phyloP scores from a whole-genome alignment of 257 asterid genomes.

The Solanum corneliomulleri region DNA sequence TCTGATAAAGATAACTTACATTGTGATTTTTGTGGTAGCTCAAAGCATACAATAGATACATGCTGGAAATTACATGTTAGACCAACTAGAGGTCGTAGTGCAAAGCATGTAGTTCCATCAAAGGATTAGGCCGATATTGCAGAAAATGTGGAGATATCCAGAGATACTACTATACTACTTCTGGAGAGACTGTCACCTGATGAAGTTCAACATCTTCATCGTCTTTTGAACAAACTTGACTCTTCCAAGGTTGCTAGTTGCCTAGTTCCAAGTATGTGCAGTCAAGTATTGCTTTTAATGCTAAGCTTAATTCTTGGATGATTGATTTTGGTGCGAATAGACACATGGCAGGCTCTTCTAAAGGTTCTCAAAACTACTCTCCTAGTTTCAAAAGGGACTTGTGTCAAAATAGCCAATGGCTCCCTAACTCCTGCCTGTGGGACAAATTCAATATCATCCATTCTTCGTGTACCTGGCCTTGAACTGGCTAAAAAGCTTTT shows the following conservation, averaged over 20 bases:
- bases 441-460: neutral
- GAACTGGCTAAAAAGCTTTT: neutral
- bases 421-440: neutral
- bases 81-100: neutral
- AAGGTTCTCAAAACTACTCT: neutral
- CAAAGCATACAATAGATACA: neutral
- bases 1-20: neutral
- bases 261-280: neutral
- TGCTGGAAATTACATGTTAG: neutral
- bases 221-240: neutral
- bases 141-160: neutral
- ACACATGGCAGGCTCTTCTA: neutral
- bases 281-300: neutral
- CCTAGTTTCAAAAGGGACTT: neutral
- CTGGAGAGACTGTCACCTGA: neutral
- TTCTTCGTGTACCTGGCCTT: neutral
- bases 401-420: too few relatives aligned
- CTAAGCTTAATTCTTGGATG: neutral
- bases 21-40: neutral
- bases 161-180: neutral
- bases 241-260: neutral
- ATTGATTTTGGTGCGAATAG: neutral
- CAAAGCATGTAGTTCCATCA: neutral
- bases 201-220: neutral
- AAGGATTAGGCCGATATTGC: neutral